phyloP scores from a whole-genome alignment of 148 eudicot genomes.

The Camellia sinensis region DNA sequence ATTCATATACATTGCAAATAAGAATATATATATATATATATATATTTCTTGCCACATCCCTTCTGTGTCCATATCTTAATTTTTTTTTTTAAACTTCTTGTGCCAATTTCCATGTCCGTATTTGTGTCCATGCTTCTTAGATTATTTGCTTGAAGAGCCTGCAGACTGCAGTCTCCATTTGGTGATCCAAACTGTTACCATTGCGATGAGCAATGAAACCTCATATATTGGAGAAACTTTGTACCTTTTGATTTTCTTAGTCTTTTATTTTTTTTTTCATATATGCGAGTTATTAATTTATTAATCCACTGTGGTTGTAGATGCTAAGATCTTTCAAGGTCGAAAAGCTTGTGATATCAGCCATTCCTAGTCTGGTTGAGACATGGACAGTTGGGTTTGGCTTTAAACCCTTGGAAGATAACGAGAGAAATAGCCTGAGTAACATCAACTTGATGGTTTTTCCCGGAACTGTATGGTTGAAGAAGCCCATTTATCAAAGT shows the following conservation, averaged over 20 bases:
- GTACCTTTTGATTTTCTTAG: neutral
- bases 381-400: constrained; percentile 93
- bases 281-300: neutral
- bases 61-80: too few species aligned
- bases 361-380: constrained; percentile 72
- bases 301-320: constrained; percentile 35
- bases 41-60: too few species aligned
- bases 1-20: too few species aligned
- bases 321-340: constrained; percentile 80
- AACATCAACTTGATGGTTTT: constrained; percentile 86
- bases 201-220: neutral
- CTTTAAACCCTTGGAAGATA: constrained; percentile 64
- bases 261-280: neutral
- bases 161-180: too few species aligned
- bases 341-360: constrained; percentile 83
- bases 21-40: too few species aligned
- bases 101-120: neutral
- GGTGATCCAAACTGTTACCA: too few species aligned
- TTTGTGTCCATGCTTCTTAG: too few species aligned
- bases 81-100: neutral
- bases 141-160: neutral
- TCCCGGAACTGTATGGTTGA: constrained; percentile 88
- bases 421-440: constrained; percentile 61
- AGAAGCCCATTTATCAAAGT: constrained; percentile 50
- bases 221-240: neutral